Evolutionary conservation across 345 rosid genomes (phyloP).

Genomic region (Nasturtium officinale): DNA sequence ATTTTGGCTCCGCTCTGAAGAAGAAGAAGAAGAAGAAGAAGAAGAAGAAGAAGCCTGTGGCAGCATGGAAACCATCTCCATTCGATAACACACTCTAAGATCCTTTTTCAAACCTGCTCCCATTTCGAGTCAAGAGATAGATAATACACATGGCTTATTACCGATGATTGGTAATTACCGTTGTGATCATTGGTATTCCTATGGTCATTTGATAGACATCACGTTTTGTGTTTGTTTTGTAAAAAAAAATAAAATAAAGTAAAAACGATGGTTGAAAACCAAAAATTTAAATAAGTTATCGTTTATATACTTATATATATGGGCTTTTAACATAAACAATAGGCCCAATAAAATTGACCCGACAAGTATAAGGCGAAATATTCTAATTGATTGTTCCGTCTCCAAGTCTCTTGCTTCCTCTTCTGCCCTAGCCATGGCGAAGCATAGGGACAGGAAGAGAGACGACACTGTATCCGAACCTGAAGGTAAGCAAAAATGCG

Average conservation of each 20-base stretch:
- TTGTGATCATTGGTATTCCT: neutral
- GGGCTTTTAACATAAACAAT: neutral
- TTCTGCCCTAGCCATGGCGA: neutral
- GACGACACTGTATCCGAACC: neutral
- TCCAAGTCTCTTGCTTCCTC: neutral
- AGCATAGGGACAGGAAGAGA: neutral
- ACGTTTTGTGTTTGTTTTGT: conserved; percentile 10
- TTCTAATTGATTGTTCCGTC: neutral
- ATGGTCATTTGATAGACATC: neutral
- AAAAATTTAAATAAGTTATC: no score
- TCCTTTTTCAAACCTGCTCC: conserved; percentile 32
- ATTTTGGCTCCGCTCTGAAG: conserved; percentile 83
- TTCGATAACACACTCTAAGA: conserved; percentile 33
- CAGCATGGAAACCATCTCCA: conserved; percentile 55
- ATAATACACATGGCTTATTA: conserved; percentile 94
- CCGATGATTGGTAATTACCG: conserved; percentile 49
- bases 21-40: conserved; percentile 55
- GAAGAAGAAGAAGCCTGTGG: conserved; percentile 43
- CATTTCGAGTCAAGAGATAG: conserved; percentile 75
- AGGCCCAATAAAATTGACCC: neutral
- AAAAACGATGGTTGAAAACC: neutral
- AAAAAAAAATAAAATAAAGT: no score
- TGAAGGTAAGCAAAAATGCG: neutral
- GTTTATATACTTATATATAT: neutral
- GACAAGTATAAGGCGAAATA: neutral